Evolutionary conservation across 1,284 basidiomycete genomes (phyloP).

Genomic region (Taiwanofungus camphoratus): DNA sequence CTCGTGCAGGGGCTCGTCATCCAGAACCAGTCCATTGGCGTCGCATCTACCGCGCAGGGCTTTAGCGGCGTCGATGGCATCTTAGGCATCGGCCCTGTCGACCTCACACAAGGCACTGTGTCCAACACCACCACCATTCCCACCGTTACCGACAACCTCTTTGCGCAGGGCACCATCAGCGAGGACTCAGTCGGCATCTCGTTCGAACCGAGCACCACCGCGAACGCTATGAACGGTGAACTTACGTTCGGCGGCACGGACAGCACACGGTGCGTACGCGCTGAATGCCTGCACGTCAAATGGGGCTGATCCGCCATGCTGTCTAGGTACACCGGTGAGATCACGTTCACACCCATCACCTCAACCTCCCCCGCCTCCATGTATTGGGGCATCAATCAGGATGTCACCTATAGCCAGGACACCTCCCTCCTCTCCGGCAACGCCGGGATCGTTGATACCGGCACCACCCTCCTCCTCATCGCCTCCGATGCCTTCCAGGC

Average conservation of each 20-base stretch:
- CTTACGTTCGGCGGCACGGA: constrained; percentile 49
- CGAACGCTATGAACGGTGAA: constrained; percentile 32
- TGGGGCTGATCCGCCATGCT: constrained; percentile 3
- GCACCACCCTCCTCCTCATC: constrained; percentile 39
- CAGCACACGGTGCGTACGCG: constrained; percentile 26
- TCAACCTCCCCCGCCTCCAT: constrained; percentile 37
- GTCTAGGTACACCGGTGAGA: constrained; percentile 35
- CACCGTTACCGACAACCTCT: constrained; percentile 35
- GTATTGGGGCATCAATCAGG: constrained; percentile 55
- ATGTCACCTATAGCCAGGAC: constrained; percentile 33
- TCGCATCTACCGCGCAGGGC: constrained; percentile 35
- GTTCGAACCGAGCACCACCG: constrained; percentile 39
- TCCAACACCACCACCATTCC: constrained; percentile 23
- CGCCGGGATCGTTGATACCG: constrained; percentile 54
- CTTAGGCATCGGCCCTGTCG: constrained; percentile 49
- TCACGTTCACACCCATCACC: constrained; percentile 50
- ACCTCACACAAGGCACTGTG: constrained; percentile 39
- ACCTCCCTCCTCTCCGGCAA: constrained; percentile 32
- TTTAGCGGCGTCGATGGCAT: constrained; percentile 48
- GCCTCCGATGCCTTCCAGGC: constrained; percentile 42
- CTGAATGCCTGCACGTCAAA: too few relatives aligned
- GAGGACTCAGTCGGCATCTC: constrained; percentile 43
- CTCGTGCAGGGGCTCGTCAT: constrained; percentile 39
- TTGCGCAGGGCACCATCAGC: constrained; percentile 37
- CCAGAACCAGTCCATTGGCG: constrained; percentile 45